A percentile compares a stretch with the other conserved stretches of the same genome.
Evolutionary conservation across 768 basidiomycete species (phyloP).

Genomic region (Phaffia tasmanica): DNA sequence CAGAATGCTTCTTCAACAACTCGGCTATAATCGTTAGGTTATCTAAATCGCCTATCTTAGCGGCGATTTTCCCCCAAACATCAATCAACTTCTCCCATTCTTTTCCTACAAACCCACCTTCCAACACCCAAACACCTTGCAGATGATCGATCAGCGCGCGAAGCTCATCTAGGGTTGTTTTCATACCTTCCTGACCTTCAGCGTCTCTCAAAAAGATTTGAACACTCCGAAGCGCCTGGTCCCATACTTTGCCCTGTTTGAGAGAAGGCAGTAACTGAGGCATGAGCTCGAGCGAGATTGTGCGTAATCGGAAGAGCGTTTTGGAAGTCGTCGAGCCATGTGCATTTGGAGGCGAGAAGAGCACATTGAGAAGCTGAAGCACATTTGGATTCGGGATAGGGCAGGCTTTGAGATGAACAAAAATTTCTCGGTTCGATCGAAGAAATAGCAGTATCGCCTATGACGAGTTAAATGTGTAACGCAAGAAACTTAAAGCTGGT

Average conservation of each 20-base stretch:
- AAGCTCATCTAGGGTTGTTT: background rate
- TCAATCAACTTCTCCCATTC: slow-evolving; percentile 31
- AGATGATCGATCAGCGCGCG: background rate
- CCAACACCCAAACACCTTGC: background rate
- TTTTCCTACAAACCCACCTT: slow-evolving; percentile 19
- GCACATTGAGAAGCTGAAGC: background rate
- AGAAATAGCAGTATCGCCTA: background rate
- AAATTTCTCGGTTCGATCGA: background rate
- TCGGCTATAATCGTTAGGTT: background rate
- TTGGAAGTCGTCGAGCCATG: background rate
- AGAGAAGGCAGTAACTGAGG: background rate
- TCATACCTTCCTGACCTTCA: slow-evolving; percentile 1
- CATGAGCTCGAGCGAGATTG: slow-evolving; percentile 11
- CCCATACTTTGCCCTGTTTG: slow-evolving; percentile 3
- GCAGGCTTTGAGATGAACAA: background rate
- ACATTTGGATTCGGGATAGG: background rate
- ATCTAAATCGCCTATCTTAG: slow-evolving; percentile 20
- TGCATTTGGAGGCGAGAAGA: background rate
- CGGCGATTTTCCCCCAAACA: slow-evolving; percentile 28
- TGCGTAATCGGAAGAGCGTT: slow-evolving; percentile 2
- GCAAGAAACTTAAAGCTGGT: background rate
- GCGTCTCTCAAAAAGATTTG: slow-evolving; percentile 1
- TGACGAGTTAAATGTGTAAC: background rate
- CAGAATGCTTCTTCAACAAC: background rate
- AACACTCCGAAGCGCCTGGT: slow-evolving; percentile 3